These are phyloP conservation scores for Vinca minor DNA, from an alignment of 257 asterid genomes.

Conservation along the genomic window DNA sequence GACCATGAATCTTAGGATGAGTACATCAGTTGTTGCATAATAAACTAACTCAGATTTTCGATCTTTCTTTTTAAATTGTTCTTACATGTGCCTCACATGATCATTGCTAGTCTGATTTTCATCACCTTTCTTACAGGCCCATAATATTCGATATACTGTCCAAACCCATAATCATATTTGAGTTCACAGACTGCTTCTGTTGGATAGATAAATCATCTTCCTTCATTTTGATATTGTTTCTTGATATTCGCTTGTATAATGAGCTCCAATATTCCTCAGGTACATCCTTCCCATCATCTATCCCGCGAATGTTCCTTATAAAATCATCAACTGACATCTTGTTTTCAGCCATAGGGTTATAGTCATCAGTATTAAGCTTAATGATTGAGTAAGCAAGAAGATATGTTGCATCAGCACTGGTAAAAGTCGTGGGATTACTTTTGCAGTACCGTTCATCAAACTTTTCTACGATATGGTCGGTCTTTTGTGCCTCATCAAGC, in stretches of 20 bases:
- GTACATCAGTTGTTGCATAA: constrained; percentile 92
- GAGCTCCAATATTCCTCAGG: constrained; percentile 94
- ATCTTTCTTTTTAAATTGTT: constrained; percentile 97
- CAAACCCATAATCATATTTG: constrained; percentile 70
- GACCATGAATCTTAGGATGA: constrained; percentile 90
- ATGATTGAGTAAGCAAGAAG: constrained; percentile 97
- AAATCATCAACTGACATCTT: constrained; percentile 99
- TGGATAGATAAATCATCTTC: constrained; percentile 82
- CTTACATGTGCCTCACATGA: constrained; percentile 97
- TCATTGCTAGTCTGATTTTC: constrained; percentile 70
- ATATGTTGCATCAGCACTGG: constrained; percentile 96
- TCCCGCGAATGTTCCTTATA: constrained; percentile 87
- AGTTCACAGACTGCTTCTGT: constrained; percentile 79
- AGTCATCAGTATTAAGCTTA: constrained; percentile 94
- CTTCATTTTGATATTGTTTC: constrained; percentile 93
- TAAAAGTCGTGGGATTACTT: constrained; percentile 79
- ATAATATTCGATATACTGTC: constrained; percentile 87
- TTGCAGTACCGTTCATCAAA: constrained; percentile 95
- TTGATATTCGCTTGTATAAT: constrained; percentile 77
- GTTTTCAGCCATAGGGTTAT: constrained; percentile 93
- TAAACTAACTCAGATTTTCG: constrained; percentile 96
- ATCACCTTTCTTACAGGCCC: constrained; percentile 71
- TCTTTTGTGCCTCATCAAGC: constrained; percentile 99
- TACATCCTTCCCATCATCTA: constrained; percentile 95
- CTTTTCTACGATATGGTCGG: constrained; percentile 95